Evolutionary conservation across 2,329 filamentous ascomycete species (phyloP).

Genomic region (Curvularia eragrostidis): DNA sequence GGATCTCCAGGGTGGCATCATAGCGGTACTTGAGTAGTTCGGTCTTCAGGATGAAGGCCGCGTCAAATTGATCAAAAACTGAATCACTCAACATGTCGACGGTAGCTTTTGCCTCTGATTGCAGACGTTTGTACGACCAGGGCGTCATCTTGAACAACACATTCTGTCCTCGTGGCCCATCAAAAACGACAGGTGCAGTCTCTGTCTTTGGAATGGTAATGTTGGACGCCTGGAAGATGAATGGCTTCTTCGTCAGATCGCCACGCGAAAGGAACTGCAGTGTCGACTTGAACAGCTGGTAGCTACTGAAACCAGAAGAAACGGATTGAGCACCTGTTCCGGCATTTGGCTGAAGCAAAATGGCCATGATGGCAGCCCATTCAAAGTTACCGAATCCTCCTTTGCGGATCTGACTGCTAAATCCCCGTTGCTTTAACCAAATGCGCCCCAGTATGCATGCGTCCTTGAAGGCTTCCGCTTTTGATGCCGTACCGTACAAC

Average conservation of each 20-base stretch:
- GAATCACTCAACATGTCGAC: conserved; percentile 77
- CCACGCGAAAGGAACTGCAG: conserved; percentile 83
- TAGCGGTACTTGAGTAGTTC: conserved; percentile 61
- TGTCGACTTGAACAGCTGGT: conserved; percentile 92
- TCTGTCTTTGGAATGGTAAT: conserved; percentile 50
- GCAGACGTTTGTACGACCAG: conserved; percentile 79
- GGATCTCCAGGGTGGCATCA: conserved; percentile 59
- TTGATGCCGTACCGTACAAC: conserved; percentile 71
- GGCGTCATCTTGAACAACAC: conserved; percentile 87
- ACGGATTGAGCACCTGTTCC: conserved; percentile 74
- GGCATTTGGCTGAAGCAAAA: conserved; percentile 80
- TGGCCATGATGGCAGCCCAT: conserved; percentile 80
- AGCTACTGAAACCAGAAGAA: conserved; percentile 82
- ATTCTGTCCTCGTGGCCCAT: conserved; percentile 76
- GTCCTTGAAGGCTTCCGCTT: conserved; percentile 77
- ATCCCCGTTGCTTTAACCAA: conserved; percentile 89
- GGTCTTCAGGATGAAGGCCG: conserved; percentile 75
- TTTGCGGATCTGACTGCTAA: conserved; percentile 69
- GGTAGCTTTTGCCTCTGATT: conserved; percentile 76
- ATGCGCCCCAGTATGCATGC: conserved; percentile 84
- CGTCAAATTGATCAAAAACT: conserved; percentile 79
- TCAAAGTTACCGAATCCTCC: conserved; percentile 95
- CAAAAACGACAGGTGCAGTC: conserved; percentile 75
- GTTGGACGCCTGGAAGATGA: conserved; percentile 56
- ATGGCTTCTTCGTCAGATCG: conserved; percentile 73